Evolutionary conservation across 768 basidiomycete species (phyloP), one percentile per base, ranked within the genome.

Genomic region (Auricularia heimuer): DNA sequence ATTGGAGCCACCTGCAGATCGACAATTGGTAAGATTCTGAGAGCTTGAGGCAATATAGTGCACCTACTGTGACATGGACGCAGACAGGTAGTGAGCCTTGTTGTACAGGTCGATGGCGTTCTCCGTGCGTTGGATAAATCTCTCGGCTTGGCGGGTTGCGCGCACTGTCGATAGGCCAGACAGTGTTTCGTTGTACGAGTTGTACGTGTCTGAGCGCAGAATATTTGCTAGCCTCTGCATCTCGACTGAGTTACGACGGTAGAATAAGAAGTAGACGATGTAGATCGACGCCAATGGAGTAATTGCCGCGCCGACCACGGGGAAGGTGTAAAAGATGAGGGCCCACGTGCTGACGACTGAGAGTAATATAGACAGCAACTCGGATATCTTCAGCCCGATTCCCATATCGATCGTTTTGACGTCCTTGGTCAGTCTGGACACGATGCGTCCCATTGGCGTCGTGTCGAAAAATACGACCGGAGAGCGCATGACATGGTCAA

Each of bases 401-500:
- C 24, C 34, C 16, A 60, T 14, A 29, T 60, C 34, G 24, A 35
- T 14, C 11, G 71, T 60, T 82, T 73, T 85, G 83, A 71, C 56
- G 24, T 87, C 85, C 67, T 85, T 86, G 2, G 85, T 84, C 16
- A 87, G 71, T 3, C 83, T 76, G 2, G 84, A 84, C 45, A 83
- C 73, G 44, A 86, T 82, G 45, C 85, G 75, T 0, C 85, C 85
- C 70, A 86, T 80, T 0, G 86, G 86, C 0, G 87, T 89, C 0
- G 87, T 86, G 70, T 91, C 89, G 70, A 88, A 89, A 75, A 89
- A 90, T 3, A 84, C 81, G 0, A 79, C 72, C 0, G 87, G 85
- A 8, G 87, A 87, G 3, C 80, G 75, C 63, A 92, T 70, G 4
- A 92, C 85, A 16, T 79, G 77, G 3, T 67, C 71, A 8, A 90